Base-by-base conservation (phyloP, 345 rosid genomes). In the Syzygium aromaticum region DNA sequence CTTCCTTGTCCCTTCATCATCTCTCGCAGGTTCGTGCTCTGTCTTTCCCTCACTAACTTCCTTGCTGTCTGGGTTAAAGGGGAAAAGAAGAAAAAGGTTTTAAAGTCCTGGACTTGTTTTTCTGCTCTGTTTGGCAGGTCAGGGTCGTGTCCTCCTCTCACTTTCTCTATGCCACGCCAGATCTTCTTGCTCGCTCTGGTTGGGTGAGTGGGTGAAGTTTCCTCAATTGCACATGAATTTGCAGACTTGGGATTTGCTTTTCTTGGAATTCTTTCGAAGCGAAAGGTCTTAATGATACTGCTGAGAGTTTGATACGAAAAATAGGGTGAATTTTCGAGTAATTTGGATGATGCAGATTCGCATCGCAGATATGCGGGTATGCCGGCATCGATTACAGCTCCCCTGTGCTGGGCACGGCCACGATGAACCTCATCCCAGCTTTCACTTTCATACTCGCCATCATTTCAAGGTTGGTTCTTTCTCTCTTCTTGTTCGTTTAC, bases 111-210 rank as follows among this genome's bases (percentile, higher is more conserved):
- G 67, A 38, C 8, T 30, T 51, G 6, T 85, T 78, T 46, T 11
- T 53, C 51, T 51, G 27, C 13, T 52, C 84, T 82, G 57, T 85
- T 52, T 52, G 73, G 90, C 93, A 92, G 95, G 57, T 89, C 95
- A 85, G 86, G 80, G 83, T n/a, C 38, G 33, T 91, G 90, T 85
- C 96, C 97, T 89, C 91, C 91, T 7, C 91, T 94, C 57, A 90
- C 91, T 67, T 88, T 89, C 88, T 28, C 92, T 9, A 86, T 93
- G 78, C 84, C 91, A 19, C 86, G 91, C 63, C 89, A 91, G 64
- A 89, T 93, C 90, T 90, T 94, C 91, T 63, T 92, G 87, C 93
- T 93, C 83, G 94, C 94, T 63, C 86, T 94, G 54, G 85, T 93
- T 61, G 95, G 95, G 94, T 92, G 87, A 84, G 91, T 52, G 49